Conservation (phyloP, 2,329 filamentous ascomycete genomes). For the Fusarium graminum region DNA sequence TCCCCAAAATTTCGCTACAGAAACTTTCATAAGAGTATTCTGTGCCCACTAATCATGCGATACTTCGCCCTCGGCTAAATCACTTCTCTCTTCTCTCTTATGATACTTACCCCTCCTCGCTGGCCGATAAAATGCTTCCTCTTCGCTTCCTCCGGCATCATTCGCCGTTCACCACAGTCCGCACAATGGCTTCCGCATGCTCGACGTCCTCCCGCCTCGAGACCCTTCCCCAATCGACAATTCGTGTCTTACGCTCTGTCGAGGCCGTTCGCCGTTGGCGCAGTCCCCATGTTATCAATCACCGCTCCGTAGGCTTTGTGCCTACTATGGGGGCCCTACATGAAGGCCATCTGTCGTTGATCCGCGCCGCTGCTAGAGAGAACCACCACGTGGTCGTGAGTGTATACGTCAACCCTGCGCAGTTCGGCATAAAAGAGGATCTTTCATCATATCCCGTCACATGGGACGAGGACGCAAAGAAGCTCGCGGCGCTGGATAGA, state of each 20-base stretch:
- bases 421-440: conserved; percentile 92
- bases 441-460: conserved; percentile 90
- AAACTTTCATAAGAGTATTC: conserved; percentile 59
- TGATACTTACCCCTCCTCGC: not conserved
- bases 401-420: conserved; percentile 96
- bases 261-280: conserved; percentile 78
- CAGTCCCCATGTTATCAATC: conserved; percentile 71
- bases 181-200: conserved; percentile 41
- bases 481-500: conserved; percentile 75
- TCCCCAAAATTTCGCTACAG: conserved; percentile 63
- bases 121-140: conserved; percentile 31
- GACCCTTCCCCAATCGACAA: conserved; percentile 68
- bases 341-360: conserved; percentile 86
- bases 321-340: conserved; percentile 99
- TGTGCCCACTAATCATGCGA: conserved; percentile 45
- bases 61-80: conserved; percentile 28
- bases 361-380: conserved; percentile 84
- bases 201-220: conserved; percentile 52
- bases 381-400: conserved; percentile 90
- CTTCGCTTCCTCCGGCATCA: conserved; percentile 40
- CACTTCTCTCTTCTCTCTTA: conserved; percentile 1
- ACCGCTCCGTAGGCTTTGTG: conserved; percentile 85
- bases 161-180: conserved; percentile 30
- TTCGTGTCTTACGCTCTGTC: conserved; percentile 82
- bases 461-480: conserved; percentile 81